phyloP scores from a whole-genome alignment of 768 basidiomycete genomes.

The Lactifluus hygrophoroides region DNA sequence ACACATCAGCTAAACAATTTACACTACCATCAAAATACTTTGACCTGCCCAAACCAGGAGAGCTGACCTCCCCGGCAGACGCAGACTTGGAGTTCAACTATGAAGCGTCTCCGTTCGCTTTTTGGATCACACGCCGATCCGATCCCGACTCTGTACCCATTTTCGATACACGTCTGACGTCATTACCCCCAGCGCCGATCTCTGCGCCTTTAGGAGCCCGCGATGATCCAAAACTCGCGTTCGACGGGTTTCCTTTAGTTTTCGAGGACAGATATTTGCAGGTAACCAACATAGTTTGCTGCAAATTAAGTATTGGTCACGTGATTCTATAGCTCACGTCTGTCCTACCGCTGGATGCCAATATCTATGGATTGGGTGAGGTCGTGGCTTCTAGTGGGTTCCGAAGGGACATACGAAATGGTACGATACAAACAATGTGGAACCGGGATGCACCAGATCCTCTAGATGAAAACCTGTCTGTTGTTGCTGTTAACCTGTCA shows the following conservation, averaged over 20 bases:
- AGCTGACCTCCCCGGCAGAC: conserved; percentile 25
- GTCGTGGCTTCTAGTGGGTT: conserved; percentile 62
- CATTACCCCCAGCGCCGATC: conserved; percentile 52
- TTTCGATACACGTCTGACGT: conserved; percentile 61
- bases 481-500: not conserved
- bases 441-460: conserved; percentile 55
- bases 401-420: conserved; percentile 47
- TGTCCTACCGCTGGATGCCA: conserved; percentile 53
- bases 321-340: conserved; percentile 43
- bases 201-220: conserved; percentile 39
- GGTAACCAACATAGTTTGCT: conserved; percentile 26
- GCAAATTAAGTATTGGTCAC: not conserved
- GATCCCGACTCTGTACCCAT: conserved; percentile 45
- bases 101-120: conserved; percentile 56
- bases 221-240: conserved; percentile 44
- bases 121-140: conserved; percentile 70
- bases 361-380: conserved; percentile 76
- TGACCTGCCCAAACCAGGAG: conserved; percentile 27
- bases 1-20: conserved; percentile 54
- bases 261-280: conserved; percentile 80
- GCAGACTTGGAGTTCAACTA: conserved; percentile 69
- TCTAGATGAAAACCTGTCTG: conserved; percentile 57
- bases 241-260: conserved; percentile 60
- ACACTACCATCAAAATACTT: conserved; percentile 51
- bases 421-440: conserved; percentile 64